These are phyloP conservation scores for Populus hybrid DNA, from an alignment of 441 rosid species.

Conservation along the genomic window DNA sequence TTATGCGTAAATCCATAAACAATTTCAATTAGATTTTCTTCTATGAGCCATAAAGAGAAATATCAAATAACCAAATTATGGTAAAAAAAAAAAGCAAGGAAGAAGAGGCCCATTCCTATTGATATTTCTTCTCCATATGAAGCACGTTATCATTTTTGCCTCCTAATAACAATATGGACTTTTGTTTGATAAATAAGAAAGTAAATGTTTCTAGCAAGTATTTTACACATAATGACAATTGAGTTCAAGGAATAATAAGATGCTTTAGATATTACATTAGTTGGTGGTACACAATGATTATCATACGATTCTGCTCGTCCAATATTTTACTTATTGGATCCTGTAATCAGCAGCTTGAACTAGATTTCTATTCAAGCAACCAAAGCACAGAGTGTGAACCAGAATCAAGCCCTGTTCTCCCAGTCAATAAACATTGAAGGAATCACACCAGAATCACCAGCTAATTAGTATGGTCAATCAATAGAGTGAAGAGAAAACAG, in stretches of 20 bases:
- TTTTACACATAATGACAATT: background rate
- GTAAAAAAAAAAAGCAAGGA: too few species aligned
- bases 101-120: background rate
- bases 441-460: background rate
- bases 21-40: background rate
- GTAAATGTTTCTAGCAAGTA: background rate
- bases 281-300: background rate
- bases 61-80: background rate
- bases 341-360: background rate
- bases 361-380: conserved; percentile 2
- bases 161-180: background rate
- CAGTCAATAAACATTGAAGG: background rate
- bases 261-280: background rate
- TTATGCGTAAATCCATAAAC: background rate
- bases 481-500: conserved; percentile 6
- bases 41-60: background rate
- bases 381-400: background rate
- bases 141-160: background rate
- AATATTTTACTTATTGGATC: background rate
- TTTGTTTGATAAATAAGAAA: background rate
- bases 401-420: background rate
- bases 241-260: background rate
- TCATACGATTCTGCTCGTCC: background rate
- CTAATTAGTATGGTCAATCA: background rate
- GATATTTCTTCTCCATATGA: background rate